Conservation (phyloP, 164 flowering plant species). For the Annona squamosa region DNA sequence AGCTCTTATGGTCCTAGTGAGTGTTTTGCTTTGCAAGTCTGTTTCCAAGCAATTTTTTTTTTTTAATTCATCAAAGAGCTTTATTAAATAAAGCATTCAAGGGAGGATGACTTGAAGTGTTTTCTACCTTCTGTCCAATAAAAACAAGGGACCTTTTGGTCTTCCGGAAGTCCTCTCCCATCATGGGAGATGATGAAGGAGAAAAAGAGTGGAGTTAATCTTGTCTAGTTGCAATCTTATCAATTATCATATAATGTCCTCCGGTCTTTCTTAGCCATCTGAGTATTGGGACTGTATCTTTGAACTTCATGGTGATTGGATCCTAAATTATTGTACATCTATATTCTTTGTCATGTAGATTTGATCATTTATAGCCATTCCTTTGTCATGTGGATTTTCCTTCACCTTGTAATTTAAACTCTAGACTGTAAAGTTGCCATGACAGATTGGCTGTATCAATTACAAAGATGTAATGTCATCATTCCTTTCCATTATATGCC, state of each 20-base stretch:
- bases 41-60: background rate
- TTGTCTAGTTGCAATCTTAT: background rate
- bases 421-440: background rate
- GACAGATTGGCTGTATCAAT: background rate
- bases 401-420: background rate
- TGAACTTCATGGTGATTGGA: background rate
- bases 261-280: background rate
- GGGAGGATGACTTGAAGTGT: background rate
- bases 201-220: background rate
- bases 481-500: no score
- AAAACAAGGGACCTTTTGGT: background rate
- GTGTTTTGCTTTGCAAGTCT: background rate
- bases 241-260: no score
- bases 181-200: background rate
- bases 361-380: no score
- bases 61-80: background rate
- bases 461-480: no score
- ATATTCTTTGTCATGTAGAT: no score
- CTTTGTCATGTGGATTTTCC: background rate
- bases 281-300: background rate
- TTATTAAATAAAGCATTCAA: background rate
- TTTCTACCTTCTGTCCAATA: no score
- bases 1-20: background rate
- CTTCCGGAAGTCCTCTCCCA: background rate
- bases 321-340: background rate